phyloP scores from a whole-genome alignment of 495 filamentous ascomycete species.

The Penicillium robsamsonii region DNA sequence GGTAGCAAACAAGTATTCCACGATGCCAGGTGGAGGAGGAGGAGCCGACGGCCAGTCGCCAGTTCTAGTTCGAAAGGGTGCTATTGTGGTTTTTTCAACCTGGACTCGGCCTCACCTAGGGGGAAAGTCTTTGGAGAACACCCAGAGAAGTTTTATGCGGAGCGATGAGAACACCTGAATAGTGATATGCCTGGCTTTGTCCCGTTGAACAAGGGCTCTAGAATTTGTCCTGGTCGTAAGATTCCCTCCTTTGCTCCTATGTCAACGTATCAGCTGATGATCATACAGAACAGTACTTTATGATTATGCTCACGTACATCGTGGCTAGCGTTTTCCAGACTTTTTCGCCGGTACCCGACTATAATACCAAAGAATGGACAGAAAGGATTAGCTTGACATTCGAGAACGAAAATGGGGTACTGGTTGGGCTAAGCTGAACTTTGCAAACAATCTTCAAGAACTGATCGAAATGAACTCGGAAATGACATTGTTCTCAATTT shows the following conservation, averaged over 20 bases:
- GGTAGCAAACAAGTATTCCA: conserved; percentile 7
- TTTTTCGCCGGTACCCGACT: conserved; percentile 13
- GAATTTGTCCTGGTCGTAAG: conserved; percentile 24
- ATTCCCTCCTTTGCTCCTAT: not conserved
- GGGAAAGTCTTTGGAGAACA: conserved; percentile 12
- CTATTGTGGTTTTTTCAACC: conserved; percentile 18
- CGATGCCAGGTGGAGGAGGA: conserved; percentile 10
- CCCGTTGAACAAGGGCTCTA: conserved; percentile 22
- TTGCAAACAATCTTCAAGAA: not conserved
- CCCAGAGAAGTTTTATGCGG: conserved; percentile 18
- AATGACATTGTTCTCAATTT: not conserved
- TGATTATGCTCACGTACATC: conserved; percentile 18
- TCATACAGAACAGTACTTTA: conserved; percentile 12
- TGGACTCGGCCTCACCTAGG: conserved; percentile 20
- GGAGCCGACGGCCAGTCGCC: not conserved
- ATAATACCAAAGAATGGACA: conserved; percentile 14
- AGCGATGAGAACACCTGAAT: conserved; percentile 19
- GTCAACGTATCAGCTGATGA: not conserved
- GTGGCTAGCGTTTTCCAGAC: conserved; percentile 20
- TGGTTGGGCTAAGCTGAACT: conserved; percentile 3
- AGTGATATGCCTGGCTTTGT: conserved; percentile 17
- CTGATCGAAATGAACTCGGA: not conserved
- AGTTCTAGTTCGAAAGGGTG: conserved; percentile 13
- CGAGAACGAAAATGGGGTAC: conserved; percentile 24
- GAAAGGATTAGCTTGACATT: conserved; percentile 22